Evolutionary conservation across 2,329 filamentous ascomycete genomes (phyloP).

Genomic region (Calonectria pauciramosa): DNA sequence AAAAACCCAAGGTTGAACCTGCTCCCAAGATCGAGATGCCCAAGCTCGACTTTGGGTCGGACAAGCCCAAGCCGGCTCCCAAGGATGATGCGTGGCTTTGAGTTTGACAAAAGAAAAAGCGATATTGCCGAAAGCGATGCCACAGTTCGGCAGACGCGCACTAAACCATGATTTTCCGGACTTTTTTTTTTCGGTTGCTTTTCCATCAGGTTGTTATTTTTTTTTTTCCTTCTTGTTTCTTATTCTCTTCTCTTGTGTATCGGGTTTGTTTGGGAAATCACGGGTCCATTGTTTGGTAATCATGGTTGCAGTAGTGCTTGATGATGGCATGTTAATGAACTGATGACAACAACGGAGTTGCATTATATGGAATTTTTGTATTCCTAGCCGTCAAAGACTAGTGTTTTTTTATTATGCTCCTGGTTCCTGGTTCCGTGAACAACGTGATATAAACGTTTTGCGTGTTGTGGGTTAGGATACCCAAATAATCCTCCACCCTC

Average conservation of each 20-base stretch:
- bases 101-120: constrained; percentile 9
- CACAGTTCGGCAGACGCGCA: constrained; percentile 20
- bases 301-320: constrained; percentile 45
- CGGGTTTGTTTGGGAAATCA: constrained; percentile 37
- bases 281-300: constrained; percentile 45
- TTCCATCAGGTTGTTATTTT: constrained; percentile 32
- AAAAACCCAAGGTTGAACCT: constrained; percentile 66
- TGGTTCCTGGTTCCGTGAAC: not conserved
- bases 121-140: constrained; percentile 8
- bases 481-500: not conserved
- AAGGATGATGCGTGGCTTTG: constrained; percentile 50
- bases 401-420: not conserved
- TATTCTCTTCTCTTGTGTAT: constrained; percentile 39
- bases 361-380: constrained; percentile 30
- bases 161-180: constrained; percentile 27
- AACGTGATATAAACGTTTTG: not conserved
- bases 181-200: constrained; percentile 8
- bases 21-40: constrained; percentile 74
- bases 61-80: constrained; percentile 45
- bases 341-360: constrained; percentile 51
- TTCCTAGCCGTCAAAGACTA: constrained; percentile 19
- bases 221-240: constrained; percentile 34
- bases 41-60: constrained; percentile 64
- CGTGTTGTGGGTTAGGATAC: not conserved
- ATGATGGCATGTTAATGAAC: constrained; percentile 57